Conservation (phyloP, 495 filamentous ascomycete species). For the Entonaema liquescens region DNA sequence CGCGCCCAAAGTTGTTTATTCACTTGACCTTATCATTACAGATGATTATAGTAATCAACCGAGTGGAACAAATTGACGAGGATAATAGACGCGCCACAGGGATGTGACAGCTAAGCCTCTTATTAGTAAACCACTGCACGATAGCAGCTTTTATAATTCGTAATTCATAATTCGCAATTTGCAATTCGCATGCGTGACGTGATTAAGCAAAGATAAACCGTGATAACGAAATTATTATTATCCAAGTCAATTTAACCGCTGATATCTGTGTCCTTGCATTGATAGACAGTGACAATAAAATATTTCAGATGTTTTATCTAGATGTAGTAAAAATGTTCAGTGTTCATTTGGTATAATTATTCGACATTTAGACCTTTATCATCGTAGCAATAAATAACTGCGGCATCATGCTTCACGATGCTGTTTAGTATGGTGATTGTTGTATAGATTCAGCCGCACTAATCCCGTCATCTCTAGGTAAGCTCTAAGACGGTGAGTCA, state of each 20-base stretch:
- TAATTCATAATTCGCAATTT: too few relatives aligned
- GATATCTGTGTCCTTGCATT: too few relatives aligned
- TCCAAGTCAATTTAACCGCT: background rate
- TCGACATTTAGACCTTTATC: background rate
- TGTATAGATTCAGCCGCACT: too few relatives aligned
- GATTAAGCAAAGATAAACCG: too few relatives aligned
- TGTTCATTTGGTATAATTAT: too few relatives aligned
- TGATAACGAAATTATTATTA: background rate
- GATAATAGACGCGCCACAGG: background rate
- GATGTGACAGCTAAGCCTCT: conserved; percentile 3
- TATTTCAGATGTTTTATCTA: too few relatives aligned
- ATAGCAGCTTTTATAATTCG: too few relatives aligned
- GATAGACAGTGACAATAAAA: too few relatives aligned
- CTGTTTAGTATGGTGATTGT: too few relatives aligned
- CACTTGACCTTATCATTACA: conserved; percentile 9
- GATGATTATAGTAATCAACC: background rate
- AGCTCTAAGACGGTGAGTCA: background rate
- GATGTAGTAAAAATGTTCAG: too few relatives aligned
- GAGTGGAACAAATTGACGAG: background rate
- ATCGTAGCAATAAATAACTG: background rate
- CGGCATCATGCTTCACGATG: background rate
- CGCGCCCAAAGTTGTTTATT: background rate
- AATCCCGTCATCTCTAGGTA: too few relatives aligned
- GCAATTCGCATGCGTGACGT: too few relatives aligned
- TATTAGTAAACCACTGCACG: background rate